These are phyloP conservation scores for Corylus heterophylla DNA, from an alignment of 306 rosid species.

Conservation along the genomic window DNA sequence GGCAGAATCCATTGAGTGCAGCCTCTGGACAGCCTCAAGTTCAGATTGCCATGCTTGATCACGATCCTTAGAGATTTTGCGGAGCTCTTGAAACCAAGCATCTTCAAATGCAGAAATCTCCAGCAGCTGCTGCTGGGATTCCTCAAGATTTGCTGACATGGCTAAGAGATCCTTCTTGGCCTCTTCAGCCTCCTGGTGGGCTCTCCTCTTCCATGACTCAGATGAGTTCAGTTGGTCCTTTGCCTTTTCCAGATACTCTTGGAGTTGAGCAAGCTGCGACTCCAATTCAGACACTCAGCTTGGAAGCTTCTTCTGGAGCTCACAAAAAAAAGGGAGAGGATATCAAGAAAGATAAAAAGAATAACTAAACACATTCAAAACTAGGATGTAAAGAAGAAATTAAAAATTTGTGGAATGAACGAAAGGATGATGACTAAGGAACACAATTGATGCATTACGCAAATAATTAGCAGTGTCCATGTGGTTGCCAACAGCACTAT, in stretches of 20 bases:
- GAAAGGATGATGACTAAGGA: neutral
- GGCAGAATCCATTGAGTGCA: conserved; percentile 83
- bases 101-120: conserved; percentile 80
- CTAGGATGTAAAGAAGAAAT: neutral
- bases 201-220: conserved; percentile 60
- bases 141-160: conserved; percentile 64
- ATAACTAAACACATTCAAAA: neutral
- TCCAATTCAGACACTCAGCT: conserved; percentile 65
- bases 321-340: conserved; percentile 16
- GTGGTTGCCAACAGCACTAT: conserved; percentile 3
- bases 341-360: neutral
- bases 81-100: conserved; percentile 67
- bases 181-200: conserved; percentile 73
- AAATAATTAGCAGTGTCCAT: neutral
- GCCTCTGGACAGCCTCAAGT: conserved; percentile 82
- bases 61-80: conserved; percentile 74
- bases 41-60: conserved; percentile 94
- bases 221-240: conserved; percentile 66
- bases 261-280: conserved; percentile 61
- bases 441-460: neutral
- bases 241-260: conserved; percentile 67
- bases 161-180: conserved; percentile 55
- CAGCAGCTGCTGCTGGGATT: conserved; percentile 65
- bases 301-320: conserved; percentile 58
- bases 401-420: neutral